phyloP scores from a whole-genome alignment of 768 basidiomycete species.

The Grammothele lineata region DNA sequence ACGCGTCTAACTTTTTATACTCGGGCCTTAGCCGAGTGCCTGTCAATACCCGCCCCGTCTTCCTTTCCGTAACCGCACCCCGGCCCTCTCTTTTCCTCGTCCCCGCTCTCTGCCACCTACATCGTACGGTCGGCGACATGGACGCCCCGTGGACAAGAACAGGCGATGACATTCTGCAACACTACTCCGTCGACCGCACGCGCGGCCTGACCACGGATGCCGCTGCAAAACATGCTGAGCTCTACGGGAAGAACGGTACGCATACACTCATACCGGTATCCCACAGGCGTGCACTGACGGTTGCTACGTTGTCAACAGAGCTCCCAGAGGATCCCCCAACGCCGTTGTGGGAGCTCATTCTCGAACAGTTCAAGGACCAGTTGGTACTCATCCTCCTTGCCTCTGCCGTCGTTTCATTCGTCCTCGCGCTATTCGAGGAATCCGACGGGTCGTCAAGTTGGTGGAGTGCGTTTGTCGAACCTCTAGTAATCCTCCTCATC shows the following conservation, averaged over 20 bases:
- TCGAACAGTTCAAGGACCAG: conserved; percentile 99
- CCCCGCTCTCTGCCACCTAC: background rate
- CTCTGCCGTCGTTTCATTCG: conserved; percentile 90
- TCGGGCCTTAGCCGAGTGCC: conserved; percentile 11
- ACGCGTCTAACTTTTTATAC: conserved; percentile 8
- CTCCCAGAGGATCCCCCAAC: conserved; percentile 91
- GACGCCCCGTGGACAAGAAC: conserved; percentile 78
- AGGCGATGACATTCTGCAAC: conserved; percentile 62
- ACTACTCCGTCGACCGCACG: conserved; percentile 62
- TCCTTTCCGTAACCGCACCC: too few relatives aligned
- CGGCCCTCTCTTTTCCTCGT: too few relatives aligned
- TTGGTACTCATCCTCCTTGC: conserved; percentile 94
- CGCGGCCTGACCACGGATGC: conserved; percentile 64
- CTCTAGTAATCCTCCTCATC: conserved; percentile 91
- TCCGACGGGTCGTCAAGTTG: conserved; percentile 52
- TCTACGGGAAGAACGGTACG: conserved; percentile 86
- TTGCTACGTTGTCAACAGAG: conserved; percentile 43
- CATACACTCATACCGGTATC: too few relatives aligned
- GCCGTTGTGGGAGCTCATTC: conserved; percentile 87
- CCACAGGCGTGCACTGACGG: conserved; percentile 3
- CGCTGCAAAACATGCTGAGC: conserved; percentile 65
- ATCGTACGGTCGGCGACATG: conserved; percentile 28
- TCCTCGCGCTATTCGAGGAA: conserved; percentile 86
- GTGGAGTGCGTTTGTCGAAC: conserved; percentile 91
- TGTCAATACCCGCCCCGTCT: background rate